Percentiles rank a stretch among this genome's conserved stretches.
Conservation (phyloP, 495 filamentous ascomycete species). For the Darksidea phi region DNA sequence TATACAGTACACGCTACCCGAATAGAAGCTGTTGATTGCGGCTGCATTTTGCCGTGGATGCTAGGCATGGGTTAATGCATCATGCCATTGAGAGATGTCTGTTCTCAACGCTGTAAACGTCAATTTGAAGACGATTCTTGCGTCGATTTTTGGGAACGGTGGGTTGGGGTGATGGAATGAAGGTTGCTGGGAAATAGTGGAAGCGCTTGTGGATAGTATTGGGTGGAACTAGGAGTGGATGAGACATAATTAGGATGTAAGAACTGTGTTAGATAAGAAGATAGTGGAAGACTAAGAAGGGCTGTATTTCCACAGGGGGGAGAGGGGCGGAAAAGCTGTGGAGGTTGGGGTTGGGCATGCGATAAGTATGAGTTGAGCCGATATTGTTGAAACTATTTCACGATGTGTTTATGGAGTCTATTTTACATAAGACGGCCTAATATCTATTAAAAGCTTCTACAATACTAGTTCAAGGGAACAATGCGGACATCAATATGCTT, state of each 20-base stretch:
- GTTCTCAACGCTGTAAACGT: background rate
- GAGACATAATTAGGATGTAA: conserved; percentile 7
- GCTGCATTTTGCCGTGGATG: conserved; percentile 1
- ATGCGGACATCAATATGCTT: too few relatives aligned
- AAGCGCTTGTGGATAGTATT: conserved; percentile 7
- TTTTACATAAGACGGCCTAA: too few relatives aligned
- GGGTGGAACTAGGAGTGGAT: conserved; percentile 18
- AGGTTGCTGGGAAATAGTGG: background rate
- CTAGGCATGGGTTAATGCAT: conserved; percentile 5
- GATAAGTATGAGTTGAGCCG: too few relatives aligned
- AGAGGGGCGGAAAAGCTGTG: background rate
- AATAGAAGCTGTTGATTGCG: background rate
- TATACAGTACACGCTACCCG: conserved; percentile 9
- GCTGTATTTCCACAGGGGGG: background rate
- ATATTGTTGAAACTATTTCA: too few relatives aligned
- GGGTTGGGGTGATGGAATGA: background rate
- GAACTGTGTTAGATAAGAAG: background rate
- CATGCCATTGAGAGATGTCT: background rate
- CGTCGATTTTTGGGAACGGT: background rate
- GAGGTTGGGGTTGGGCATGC: background rate
- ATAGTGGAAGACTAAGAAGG: background rate
- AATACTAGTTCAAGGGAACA: too few relatives aligned
- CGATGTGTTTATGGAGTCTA: too few relatives aligned
- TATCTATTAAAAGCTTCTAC: too few relatives aligned
- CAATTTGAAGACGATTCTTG: background rate